Evolutionary conservation across 768 basidiomycete species (phyloP), one percentile per base, ranked within the genome.

Genomic region (Suillus luteus): DNA sequence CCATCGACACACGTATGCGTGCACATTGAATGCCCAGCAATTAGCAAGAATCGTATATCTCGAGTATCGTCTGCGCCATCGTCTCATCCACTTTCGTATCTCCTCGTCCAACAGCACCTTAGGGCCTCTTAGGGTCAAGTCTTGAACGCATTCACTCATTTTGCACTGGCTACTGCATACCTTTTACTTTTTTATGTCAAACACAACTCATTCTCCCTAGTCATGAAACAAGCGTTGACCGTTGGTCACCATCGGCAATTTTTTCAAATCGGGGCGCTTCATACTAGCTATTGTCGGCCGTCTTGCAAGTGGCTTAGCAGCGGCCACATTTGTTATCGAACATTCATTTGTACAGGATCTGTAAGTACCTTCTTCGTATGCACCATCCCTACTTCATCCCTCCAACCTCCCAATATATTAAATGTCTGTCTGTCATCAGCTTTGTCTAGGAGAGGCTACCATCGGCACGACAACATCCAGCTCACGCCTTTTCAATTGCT

Each of bases 131-230:
- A 8, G 33, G 33, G 33, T 1, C 33, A 35, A 35, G 33, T 35
- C 33, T 8, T 94, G 66, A 85, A 92, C 68, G 88, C 91, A 61
- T 92, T 95, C 68, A 91, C 93, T 68, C 94, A 90, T 64, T 85
- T 86, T 72, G 89, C 90, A 8, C 79, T 95, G 55, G 91, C 91
- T 22, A 89, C 90, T 31, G 8, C 5, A 35, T 35, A 89, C 6
- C 46, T 24, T 24, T 49, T 24, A 1, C 49, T 49, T 49, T 14
- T 15, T 1, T 1, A 49, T 27, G 24, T 48, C 46, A 48, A 24
- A 24, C 6, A 48, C 12, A 24, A 15, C 49, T 6, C 12, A 27
- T 49, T 27, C 24, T 49, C 7, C 2, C 14, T 24, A 22, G 46
- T 48, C 15, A 24, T 8, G 48, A 49, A 24, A 49, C 12, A 24